Percentiles rank a stretch among this genome's conserved stretches.
Conservation (phyloP, 306 rosid genomes). For the Begonia loranthoides region DNA sequence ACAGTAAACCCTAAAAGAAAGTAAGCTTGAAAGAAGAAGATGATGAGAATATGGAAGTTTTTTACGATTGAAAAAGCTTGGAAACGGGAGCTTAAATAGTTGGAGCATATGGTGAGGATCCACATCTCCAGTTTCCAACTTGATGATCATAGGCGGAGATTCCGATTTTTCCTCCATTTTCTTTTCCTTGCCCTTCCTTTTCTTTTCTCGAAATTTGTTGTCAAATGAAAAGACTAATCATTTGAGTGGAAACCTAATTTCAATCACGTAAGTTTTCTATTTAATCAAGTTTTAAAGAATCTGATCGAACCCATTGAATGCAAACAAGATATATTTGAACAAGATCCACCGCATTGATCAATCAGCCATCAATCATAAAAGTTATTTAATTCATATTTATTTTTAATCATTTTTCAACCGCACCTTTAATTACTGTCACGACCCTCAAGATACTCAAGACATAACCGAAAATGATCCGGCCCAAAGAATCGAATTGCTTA, state of each 20-base stretch:
- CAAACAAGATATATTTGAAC: neutral
- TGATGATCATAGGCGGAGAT: neutral
- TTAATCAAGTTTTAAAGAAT: neutral
- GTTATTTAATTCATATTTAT: no score
- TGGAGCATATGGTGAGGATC: constrained; percentile 19
- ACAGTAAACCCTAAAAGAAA: constrained; percentile 5
- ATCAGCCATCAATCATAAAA: no score
- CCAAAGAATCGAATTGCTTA: no score
- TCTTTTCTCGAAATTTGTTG: constrained; percentile 11
- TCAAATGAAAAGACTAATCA: constrained; percentile 14
- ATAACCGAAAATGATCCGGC: no score
- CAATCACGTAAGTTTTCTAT: neutral
- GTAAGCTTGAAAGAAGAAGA: constrained; percentile 3
- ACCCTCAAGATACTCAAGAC: no score
- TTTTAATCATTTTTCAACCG: neutral
- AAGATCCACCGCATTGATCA: no score
- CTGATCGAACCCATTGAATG: neutral
- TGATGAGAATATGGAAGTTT: neutral
- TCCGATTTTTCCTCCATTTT: constrained; percentile 14
- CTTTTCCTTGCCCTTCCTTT: constrained; percentile 14
- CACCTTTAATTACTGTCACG: no score
- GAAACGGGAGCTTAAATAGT: constrained; percentile 16
- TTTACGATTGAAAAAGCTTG: neutral
- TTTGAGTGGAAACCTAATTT: neutral
- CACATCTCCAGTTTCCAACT: constrained; percentile 13